Base-by-base conservation (phyloP, 2,329 filamentous ascomycete genomes). In the Xylariaceae sp. region DNA sequence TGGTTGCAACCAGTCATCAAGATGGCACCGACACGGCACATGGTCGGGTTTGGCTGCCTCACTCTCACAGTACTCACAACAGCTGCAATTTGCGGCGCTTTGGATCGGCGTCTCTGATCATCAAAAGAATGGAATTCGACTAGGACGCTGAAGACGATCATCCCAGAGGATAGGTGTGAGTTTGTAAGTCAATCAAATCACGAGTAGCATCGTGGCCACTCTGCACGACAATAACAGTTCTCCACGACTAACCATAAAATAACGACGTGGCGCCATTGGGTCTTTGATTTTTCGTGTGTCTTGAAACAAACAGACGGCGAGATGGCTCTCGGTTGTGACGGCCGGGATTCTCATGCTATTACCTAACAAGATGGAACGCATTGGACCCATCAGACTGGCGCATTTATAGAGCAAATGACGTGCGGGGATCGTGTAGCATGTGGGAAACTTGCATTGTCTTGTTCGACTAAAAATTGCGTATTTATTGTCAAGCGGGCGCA, bases 311-410 rank as follows among this genome's bases (percentile, higher is more conserved):
- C 42, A 44, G 42, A 48, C 39, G 42, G 53, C n/a, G n/a, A n/a
- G n/a, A n/a, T n/a, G n/a, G n/a, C n/a, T n/a, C n/a, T n/a, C n/a
- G n/a, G 41, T 48, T 45, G 36, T 38, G 48, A 45, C 47, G 32
- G 48, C 55, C 48, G 45, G 48, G 51, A 49, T 49, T 49, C 53
- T 52, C 44, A 50, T 57, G 49, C 53, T 58, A 56, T 58, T 58
- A 58, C 56, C 49, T 58, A 58, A 58, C 47, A 51, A 55, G 49
- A 52, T 56, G 49, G 50, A n/a, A 56, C 51, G 49, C 49, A 58
- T 58, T 58, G 56, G 56, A 27, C 47, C 47, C 42, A 40, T 49
- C 48, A 45, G 42, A 49, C 45, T 56, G 40, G 42, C 52, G 51
- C 52, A 56, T 51, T 56, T 52, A 51, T 49, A 58, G 54, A 54